phyloP scores from a whole-genome alignment of 352 stramenopile species.

The Pythium dissotocum region DNA sequence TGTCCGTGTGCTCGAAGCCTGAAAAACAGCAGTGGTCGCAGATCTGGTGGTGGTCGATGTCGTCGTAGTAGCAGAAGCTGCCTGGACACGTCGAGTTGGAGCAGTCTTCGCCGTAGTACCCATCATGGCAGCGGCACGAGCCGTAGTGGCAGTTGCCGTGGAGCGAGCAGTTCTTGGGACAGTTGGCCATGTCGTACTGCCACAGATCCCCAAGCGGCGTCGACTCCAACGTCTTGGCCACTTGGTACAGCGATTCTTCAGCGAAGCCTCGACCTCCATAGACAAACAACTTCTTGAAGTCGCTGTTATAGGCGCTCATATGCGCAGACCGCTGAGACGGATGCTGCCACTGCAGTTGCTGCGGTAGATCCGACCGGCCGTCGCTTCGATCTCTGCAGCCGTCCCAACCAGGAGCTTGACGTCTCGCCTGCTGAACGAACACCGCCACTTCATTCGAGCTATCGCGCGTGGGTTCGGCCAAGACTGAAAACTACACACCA shows the following conservation, averaged over 20 bases:
- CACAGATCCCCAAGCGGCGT: constrained; percentile 87
- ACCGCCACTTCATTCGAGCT: constrained; percentile 51
- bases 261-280: constrained; percentile 89
- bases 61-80: constrained; percentile 92
- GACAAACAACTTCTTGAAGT: constrained; percentile 77
- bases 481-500: constrained; percentile 70
- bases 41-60: constrained; percentile 75
- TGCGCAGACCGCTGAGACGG: constrained; percentile 87
- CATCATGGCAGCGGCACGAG: constrained; percentile 92
- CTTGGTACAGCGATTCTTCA: constrained; percentile 58
- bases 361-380: constrained; percentile 50
- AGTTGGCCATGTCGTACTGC: constrained; percentile 90
- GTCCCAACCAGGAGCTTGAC: constrained; percentile 94
- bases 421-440: constrained; percentile 87
- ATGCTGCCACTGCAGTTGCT: constrained; percentile 79
- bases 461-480: constrained; percentile 89
- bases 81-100: constrained; percentile 94
- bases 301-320: constrained; percentile 77
- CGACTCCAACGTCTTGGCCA: constrained; percentile 53
- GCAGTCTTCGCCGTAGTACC: constrained; percentile 96
- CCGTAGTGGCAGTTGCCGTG: constrained; percentile 92
- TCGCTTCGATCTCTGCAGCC: constrained; percentile 92
- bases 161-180: constrained; percentile 92
- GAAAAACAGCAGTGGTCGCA: constrained; percentile 95
- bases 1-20: constrained; percentile 79